phyloP scores from a whole-genome alignment of 2,329 filamentous ascomycete genomes.

The Ophiostoma ips region DNA sequence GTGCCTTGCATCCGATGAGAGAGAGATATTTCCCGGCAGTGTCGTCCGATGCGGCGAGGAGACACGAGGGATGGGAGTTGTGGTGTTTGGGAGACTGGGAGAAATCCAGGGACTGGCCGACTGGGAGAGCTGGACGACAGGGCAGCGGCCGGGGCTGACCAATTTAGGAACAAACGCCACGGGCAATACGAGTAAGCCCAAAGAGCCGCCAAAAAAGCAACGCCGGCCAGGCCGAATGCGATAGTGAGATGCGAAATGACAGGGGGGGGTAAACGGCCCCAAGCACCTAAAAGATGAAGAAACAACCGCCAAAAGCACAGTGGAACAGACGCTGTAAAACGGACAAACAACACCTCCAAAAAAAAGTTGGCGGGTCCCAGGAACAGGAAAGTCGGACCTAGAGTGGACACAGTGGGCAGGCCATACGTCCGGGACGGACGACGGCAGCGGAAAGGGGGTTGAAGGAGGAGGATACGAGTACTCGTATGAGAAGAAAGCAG shows the following conservation, averaged over 20 bases:
- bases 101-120: not conserved
- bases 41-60: slow-evolving; percentile 1
- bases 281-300: not conserved
- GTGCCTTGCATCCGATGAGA: not conserved
- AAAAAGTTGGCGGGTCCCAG: not conserved
- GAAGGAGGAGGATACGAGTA: too few relatives aligned
- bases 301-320: not conserved
- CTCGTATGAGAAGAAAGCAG: not conserved
- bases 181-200: not conserved
- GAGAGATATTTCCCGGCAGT: not conserved
- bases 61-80: not conserved
- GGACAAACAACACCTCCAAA: not conserved
- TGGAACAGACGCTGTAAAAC: not conserved
- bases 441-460: not conserved
- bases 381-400: not conserved
- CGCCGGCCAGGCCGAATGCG: not conserved
- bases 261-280: not conserved
- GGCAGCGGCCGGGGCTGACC: not conserved
- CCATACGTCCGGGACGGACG: not conserved
- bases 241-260: not conserved
- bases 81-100: not conserved
- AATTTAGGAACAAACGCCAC: not conserved
- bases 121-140: not conserved
- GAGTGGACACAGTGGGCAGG: not conserved
- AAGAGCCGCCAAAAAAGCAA: not conserved